phyloP scores from a whole-genome alignment of 1,284 basidiomycete genomes.

The Ustilago nuda region DNA sequence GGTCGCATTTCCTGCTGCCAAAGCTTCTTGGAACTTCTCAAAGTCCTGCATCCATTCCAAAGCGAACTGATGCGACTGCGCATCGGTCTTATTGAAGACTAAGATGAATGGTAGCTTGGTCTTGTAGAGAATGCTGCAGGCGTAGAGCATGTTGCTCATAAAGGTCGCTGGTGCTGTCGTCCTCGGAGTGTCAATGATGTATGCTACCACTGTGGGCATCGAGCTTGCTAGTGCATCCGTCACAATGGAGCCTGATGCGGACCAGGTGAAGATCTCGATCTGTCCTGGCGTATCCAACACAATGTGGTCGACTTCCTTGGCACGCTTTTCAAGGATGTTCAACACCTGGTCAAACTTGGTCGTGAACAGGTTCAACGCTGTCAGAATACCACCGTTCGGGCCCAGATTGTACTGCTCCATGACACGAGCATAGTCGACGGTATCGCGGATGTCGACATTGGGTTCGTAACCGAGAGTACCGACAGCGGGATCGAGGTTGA shows the following conservation, averaged over 20 bases:
- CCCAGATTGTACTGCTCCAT: slow-evolving; percentile 99
- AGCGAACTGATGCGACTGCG: slow-evolving; percentile 87
- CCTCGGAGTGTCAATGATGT: slow-evolving; percentile 96
- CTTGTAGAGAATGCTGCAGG: slow-evolving; percentile 99
- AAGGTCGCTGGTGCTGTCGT: slow-evolving; percentile 96
- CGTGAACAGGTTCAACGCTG: slow-evolving; percentile 95
- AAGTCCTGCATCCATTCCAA: slow-evolving; percentile 99
- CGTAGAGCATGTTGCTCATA: slow-evolving; percentile 99
- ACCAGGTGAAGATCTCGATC: slow-evolving; percentile 99
- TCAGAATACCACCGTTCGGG: slow-evolving; percentile 97
- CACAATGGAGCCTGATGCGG: slow-evolving; percentile 96
- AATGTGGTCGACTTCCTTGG: slow-evolving; percentile 85
- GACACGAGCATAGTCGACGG: slow-evolving; percentile 95
- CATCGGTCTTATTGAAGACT: slow-evolving; percentile 99
- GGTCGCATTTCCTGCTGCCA: slow-evolving; percentile 68
- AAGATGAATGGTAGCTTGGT: slow-evolving; percentile 96
- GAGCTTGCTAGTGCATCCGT: slow-evolving; percentile 96
- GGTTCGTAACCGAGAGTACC: slow-evolving; percentile 88
- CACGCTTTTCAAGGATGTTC: slow-evolving; percentile 88
- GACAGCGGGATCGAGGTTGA: slow-evolving; percentile 98
- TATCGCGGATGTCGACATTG: slow-evolving; percentile 98
- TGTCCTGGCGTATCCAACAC: slow-evolving; percentile 98
- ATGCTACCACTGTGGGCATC: slow-evolving; percentile 92
- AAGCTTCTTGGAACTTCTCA: slow-evolving; percentile 76
- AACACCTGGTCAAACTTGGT: slow-evolving; percentile 99